Conservation (phyloP, 176 grass and related monocot genomes). For the Puccinellia tenuiflora region DNA sequence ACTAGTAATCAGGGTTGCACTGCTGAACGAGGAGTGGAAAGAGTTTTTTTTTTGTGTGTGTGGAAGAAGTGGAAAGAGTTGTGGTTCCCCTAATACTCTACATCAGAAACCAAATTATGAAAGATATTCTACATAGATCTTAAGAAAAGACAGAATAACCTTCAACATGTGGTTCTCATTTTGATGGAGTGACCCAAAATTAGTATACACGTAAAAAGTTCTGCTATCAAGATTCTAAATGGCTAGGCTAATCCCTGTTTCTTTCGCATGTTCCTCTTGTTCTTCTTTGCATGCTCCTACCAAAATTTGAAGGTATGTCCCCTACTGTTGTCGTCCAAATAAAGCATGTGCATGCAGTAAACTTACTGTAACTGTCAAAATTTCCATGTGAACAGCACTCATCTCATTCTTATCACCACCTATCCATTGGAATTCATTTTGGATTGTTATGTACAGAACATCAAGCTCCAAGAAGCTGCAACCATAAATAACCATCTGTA, state of each 20-base stretch:
- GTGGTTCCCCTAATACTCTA: background rate
- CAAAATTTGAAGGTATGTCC: no score
- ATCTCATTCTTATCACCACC: slow-evolving; percentile 85
- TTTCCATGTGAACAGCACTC: slow-evolving; percentile 73
- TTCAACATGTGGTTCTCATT: background rate
- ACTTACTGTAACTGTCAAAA: slow-evolving; percentile 74
- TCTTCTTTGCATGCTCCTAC: no score
- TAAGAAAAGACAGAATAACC: background rate
- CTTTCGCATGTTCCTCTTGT: background rate
- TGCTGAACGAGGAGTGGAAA: slow-evolving; percentile 8
- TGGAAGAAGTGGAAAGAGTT: no score
- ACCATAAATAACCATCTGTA: slow-evolving; percentile 16
- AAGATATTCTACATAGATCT: slow-evolving; percentile 1
- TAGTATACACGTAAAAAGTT: slow-evolving; percentile 6
- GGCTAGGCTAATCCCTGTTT: slow-evolving; percentile 2
- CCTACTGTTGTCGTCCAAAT: background rate
- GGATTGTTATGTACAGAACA: slow-evolving; percentile 78
- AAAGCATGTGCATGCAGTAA: slow-evolving; percentile 16
- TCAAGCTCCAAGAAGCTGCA: slow-evolving; percentile 94
- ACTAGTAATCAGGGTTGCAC: background rate
- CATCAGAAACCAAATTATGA: background rate
- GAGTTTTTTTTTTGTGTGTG: no score
- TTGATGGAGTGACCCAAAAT: slow-evolving; percentile 2
- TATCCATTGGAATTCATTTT: slow-evolving; percentile 90
- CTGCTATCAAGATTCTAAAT: slow-evolving; percentile 10